phyloP scores from a whole-genome alignment of 2,329 filamentous ascomycete species.

The Colletotrichum sp. region DNA sequence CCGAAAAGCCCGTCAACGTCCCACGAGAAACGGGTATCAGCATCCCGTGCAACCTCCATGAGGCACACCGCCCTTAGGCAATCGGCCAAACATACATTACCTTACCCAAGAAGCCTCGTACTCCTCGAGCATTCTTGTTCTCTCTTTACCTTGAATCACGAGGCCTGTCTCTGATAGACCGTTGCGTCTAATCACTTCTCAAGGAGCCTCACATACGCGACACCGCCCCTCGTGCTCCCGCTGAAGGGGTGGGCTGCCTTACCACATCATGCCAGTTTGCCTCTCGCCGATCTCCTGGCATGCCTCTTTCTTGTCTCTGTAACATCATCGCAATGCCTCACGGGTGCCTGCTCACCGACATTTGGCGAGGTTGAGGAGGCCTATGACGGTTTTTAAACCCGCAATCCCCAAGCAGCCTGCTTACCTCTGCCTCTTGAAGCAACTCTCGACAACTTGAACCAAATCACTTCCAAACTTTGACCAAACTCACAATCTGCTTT shows the following conservation, averaged over 20 bases:
- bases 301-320: not conserved
- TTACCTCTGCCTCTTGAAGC: not conserved
- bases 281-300: not conserved
- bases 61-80: not conserved
- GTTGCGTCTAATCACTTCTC: not conserved
- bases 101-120: not conserved
- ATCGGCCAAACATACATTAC: not conserved
- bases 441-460: not conserved
- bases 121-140: not conserved
- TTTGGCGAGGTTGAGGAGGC: not conserved
- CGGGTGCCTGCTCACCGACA: constrained; percentile 14
- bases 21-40: not conserved
- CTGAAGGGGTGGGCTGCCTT: not conserved
- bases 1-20: not conserved
- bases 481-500: not conserved
- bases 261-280: not conserved
- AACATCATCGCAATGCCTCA: not conserved
- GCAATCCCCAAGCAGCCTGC: not conserved
- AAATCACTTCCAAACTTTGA: not conserved
- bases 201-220: not conserved
- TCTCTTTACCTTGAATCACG: not conserved
- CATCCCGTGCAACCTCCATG: not conserved
- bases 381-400: not conserved
- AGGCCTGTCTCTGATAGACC: not conserved
- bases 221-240: not conserved